A percentile compares a stretch with the other conserved stretches of the same genome.
Conservation (phyloP, 352 stramenopile species). For the Globisporangium ultimum region DNA sequence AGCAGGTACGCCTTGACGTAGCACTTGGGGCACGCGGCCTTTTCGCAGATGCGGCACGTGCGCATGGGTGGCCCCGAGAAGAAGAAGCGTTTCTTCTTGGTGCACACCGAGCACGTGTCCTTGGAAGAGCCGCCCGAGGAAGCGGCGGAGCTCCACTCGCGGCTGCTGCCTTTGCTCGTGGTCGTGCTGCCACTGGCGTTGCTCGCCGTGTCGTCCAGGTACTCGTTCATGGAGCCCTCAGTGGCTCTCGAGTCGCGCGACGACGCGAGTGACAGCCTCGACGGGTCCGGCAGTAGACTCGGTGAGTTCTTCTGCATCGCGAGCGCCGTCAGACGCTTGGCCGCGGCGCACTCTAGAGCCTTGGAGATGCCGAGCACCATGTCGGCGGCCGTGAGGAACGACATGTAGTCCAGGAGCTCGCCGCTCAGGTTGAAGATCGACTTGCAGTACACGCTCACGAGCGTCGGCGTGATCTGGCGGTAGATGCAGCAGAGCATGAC, state of each 20-base stretch:
- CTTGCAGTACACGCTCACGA: conserved; percentile 9
- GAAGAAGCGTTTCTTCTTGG: conserved; percentile 12
- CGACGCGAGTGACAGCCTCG: conserved; percentile 1
- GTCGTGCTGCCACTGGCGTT: conserved; percentile 5
- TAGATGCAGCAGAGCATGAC: conserved; percentile 14
- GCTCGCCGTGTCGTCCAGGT: not conserved
- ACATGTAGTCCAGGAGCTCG: conserved; percentile 10
- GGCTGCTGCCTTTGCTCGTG: not conserved
- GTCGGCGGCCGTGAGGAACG: conserved; percentile 7
- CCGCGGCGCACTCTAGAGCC: conserved; percentile 11
- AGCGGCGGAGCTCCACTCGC: too few species aligned
- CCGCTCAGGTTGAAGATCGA: conserved; percentile 13
- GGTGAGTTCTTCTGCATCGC: not conserved
- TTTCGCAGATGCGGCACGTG: conserved; percentile 36
- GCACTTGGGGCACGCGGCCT: conserved; percentile 47
- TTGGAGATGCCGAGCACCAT: conserved; percentile 15
- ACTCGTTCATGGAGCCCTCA: not conserved
- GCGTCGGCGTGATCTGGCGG: conserved; percentile 8
- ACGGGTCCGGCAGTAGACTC: not conserved
- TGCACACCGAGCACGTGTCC: conserved; percentile 4
- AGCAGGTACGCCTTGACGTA: conserved; percentile 40
- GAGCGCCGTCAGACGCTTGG: conserved; percentile 15
- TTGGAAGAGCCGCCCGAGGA: conserved; percentile 9
- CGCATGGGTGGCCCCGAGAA: conserved; percentile 17
- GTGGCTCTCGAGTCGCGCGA: not conserved